Conservation (phyloP, 164 flowering plant genomes). For the Brasenia schreberi region DNA sequence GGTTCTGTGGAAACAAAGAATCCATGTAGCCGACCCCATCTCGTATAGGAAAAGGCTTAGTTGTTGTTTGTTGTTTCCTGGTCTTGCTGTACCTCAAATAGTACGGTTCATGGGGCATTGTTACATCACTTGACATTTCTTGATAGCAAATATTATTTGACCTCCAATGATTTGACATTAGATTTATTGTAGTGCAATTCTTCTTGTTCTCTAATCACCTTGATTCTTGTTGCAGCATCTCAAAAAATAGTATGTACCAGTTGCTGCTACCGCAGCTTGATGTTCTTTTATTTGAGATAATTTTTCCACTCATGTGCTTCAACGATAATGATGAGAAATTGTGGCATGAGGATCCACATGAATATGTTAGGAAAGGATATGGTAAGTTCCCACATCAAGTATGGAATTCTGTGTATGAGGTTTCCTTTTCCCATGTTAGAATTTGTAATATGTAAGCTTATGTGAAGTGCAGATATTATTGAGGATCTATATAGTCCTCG, state of each 20-base stretch:
- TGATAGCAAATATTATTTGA: too few relatives aligned
- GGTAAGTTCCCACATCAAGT: slow-evolving; percentile 37
- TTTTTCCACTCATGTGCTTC: slow-evolving; percentile 99
- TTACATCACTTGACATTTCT: too few relatives aligned
- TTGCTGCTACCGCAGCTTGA: slow-evolving; percentile 81
- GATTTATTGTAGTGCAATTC: not conserved
- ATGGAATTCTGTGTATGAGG: too few relatives aligned
- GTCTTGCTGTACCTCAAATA: too few relatives aligned
- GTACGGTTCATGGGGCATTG: too few relatives aligned
- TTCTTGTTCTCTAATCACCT: not conserved
- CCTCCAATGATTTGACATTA: too few relatives aligned
- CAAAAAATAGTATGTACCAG: slow-evolving; percentile 79
- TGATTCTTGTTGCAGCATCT: slow-evolving; percentile 41
- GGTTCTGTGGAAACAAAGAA: too few relatives aligned
- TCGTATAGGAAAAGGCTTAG: too few relatives aligned
- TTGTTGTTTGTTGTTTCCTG: too few relatives aligned
- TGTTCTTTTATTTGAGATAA: slow-evolving; percentile 81
- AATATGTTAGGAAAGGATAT: slow-evolving; percentile 97
- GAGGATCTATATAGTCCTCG: slow-evolving; percentile 98
- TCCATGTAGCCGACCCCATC: too few relatives aligned
- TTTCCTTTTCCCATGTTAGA: too few relatives aligned
- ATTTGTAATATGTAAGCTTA: too few relatives aligned
- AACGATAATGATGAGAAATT: slow-evolving; percentile 89
- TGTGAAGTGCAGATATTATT: slow-evolving; percentile 63
- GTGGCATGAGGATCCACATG: slow-evolving; percentile 99